phyloP scores from a whole-genome alignment of 208 protist species.

The Acanthamoeba castellanii region DNA sequence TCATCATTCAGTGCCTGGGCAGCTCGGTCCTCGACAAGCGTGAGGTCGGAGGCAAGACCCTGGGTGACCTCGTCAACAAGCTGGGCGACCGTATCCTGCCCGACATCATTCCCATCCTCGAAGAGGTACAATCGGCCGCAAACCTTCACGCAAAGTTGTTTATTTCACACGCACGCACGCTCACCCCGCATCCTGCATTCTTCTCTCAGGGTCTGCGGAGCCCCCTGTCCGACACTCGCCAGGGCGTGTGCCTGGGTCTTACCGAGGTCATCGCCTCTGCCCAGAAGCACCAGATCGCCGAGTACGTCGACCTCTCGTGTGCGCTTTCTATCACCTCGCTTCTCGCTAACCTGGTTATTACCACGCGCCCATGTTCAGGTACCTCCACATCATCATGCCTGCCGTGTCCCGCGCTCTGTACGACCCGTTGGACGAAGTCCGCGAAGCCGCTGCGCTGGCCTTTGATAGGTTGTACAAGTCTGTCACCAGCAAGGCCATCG shows the following conservation, averaged over 20 bases:
- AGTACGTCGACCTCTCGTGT: constrained; percentile 8
- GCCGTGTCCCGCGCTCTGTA: constrained; percentile 78
- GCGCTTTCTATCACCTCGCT: not conserved
- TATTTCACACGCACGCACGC: too few relatives aligned
- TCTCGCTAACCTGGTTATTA: not conserved
- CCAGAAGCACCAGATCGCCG: constrained; percentile 72
- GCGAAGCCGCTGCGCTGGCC: constrained; percentile 88
- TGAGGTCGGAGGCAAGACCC: constrained; percentile 82
- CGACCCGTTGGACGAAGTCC: constrained; percentile 81
- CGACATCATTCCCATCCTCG: constrained; percentile 91
- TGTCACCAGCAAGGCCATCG: constrained; percentile 85
- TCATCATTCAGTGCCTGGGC: constrained; percentile 72
- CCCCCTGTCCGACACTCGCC: constrained; percentile 73
- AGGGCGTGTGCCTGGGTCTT: constrained; percentile 91
- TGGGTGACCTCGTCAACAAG: constrained; percentile 89
- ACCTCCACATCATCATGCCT: constrained; percentile 79
- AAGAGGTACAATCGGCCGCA: constrained; percentile 69
- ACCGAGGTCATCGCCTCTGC: constrained; percentile 88
- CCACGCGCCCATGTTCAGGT: not conserved
- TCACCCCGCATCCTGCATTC: not conserved
- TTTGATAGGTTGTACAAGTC: constrained; percentile 88
- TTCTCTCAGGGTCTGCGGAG: constrained; percentile 66
- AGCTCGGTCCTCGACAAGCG: constrained; percentile 74
- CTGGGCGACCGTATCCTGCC: constrained; percentile 90
- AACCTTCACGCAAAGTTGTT: too few relatives aligned